Conservation (phyloP, 75 land plant genomes). For the Adiantum capillusveneris region DNA sequence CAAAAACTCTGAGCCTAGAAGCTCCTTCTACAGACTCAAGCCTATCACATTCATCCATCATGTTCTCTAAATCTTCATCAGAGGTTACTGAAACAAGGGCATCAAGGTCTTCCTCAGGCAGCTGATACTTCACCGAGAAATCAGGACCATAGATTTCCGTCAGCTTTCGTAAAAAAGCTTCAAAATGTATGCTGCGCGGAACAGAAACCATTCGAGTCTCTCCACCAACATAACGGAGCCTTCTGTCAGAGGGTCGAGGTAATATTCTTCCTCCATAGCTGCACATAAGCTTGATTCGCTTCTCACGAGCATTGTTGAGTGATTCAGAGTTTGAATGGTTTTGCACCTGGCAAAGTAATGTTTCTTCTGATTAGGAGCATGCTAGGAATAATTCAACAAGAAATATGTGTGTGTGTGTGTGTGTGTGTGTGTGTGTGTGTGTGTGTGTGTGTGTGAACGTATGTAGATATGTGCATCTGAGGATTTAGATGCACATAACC, state of each 20-base stretch:
- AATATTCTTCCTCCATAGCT: conserved; percentile 47
- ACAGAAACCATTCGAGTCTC: conserved; percentile 36
- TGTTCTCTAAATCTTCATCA: conserved; percentile 55
- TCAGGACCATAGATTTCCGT: conserved; percentile 6
- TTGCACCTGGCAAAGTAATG: too few relatives aligned
- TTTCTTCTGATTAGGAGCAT: too few relatives aligned
- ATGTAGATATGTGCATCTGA: too few relatives aligned
- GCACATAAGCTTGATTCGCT: conserved; percentile 37
- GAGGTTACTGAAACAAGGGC: conserved; percentile 48
- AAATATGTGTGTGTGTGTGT: too few relatives aligned
- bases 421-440: too few relatives aligned
- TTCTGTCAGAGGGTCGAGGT: conserved; percentile 33
- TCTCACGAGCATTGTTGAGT: too few relatives aligned
- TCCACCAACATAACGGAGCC: conserved; percentile 34
- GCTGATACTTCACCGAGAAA: conserved; percentile 51
- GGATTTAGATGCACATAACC: too few relatives aligned
- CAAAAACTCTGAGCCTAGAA: conserved; percentile 48
- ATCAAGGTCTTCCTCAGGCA: conserved; percentile 58
- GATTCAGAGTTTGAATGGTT: too few relatives aligned
- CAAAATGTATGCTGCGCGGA: conserved; percentile 23
- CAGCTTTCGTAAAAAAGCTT: conserved; percentile 10
- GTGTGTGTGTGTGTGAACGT: too few relatives aligned
- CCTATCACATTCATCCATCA: conserved; percentile 58
- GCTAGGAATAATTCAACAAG: too few relatives aligned
- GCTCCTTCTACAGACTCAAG: conserved; percentile 25